phyloP scores from a whole-genome alignment of 176 grass and related monocot genomes.

The Zea luxurians region DNA sequence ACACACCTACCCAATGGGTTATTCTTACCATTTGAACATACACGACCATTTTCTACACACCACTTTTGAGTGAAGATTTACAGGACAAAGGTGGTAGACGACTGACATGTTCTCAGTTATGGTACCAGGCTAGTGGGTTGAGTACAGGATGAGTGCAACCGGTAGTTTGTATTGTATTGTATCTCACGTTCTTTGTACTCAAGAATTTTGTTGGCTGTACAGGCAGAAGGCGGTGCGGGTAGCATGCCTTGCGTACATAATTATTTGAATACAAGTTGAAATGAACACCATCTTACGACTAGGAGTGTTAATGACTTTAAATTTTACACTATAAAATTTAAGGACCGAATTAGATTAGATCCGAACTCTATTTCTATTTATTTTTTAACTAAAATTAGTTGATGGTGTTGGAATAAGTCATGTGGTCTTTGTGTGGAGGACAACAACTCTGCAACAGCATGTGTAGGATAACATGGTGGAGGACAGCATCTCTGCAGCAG shows the following conservation, averaged over 20 bases:
- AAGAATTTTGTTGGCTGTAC: conserved; percentile 32
- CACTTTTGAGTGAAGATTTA: conserved; percentile 29
- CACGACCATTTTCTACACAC: conserved; percentile 22
- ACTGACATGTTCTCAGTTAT: conserved; percentile 34
- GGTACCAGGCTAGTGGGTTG: conserved; percentile 17
- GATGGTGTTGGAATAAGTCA: too few relatives aligned
- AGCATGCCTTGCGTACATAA: conserved; percentile 40
- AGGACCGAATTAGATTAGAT: too few relatives aligned
- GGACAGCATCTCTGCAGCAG: too few relatives aligned
- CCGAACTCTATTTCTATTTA: too few relatives aligned
- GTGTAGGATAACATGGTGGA: too few relatives aligned
- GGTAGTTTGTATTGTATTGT: too few relatives aligned
- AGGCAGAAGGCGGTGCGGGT: conserved; percentile 31
- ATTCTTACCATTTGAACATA: conserved; percentile 11
- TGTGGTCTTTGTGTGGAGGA: too few relatives aligned
- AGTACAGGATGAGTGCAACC: conserved; percentile 31
- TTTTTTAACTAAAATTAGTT: too few relatives aligned
- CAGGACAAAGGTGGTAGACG: conserved; percentile 18
- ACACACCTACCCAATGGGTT: too few relatives aligned
- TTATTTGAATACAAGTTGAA: conserved; percentile 53
- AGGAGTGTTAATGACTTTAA: too few relatives aligned
- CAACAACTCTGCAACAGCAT: too few relatives aligned
- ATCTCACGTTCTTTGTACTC: not conserved
- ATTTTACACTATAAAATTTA: too few relatives aligned
- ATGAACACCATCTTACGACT: conserved; percentile 14